Evolutionary conservation across 306 rosid genomes (phyloP), one percentile per base, ranked within the genome.

Genomic region (Cicer pinnatifidum): DNA sequence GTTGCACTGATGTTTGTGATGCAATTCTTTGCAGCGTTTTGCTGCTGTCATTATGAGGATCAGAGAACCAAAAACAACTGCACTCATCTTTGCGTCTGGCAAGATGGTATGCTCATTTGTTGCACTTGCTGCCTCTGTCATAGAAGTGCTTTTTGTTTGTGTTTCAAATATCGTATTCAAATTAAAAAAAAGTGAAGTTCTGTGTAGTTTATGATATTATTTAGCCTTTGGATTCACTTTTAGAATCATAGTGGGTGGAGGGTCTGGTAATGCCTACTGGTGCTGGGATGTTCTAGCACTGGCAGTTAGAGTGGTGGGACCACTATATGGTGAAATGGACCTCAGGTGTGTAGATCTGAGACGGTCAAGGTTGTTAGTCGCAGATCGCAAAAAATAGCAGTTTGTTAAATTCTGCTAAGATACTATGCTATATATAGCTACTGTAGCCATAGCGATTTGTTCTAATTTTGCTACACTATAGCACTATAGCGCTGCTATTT

Each of bases 31-130:
- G 69, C 90, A 94, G 99, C 99, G 99, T 75, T 91, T 91, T 81
- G 97, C 96, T 59, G 99, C 99, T 23, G 99, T 94, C 71, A 94
- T 91, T 48, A 94, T 94, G 99, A 89, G 95, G 86, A 94, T 94
- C 69, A 88, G 99, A 81, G 97, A 91, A n/a, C 99, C 99, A 3
- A 94, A 91, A 83, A 91, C 99, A 43, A 91, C 97, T 28, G 97
- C 97, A 0, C 83, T 94, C 80, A 94, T 94, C 50, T 94, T 94
- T 85, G 99, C 97, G 11, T 94, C 97, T 63, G 97, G 96, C 57
- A 94, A 94, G 81, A 94, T 94, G 99, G 96, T 94, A 87, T 82
- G 84, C 62, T 71, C 41, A 50, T 23, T 61, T 50, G 46, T 23
- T 33, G 23, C 20, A 16, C 48, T 57, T 39, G 45, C 72, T 40